Evolutionary conservation across 208 protist species (phyloP), one percentile per base, ranked within the genome.

Genomic region (Trypanosoma brucei): DNA sequence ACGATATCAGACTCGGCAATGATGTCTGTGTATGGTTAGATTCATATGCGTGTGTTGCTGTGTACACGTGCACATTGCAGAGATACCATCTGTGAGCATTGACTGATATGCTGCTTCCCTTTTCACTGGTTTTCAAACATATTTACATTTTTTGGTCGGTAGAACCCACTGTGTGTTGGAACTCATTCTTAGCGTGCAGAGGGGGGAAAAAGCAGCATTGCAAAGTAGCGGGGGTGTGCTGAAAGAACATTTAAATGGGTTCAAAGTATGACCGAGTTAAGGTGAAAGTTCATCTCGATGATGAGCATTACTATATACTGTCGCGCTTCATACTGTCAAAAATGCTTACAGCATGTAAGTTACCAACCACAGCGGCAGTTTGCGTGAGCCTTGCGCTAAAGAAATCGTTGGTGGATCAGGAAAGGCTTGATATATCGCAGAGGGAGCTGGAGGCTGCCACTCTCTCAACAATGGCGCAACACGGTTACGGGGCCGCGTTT

Each of bases 251-350:
- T 22, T 39, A 9, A 4, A 89, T 89, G 83, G 80, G 77, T 33
- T 83, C 80, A 34, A 91, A 85, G 50, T 87, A 84, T 59, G 80
- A 86, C 59, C 72, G 73, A 35, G 68, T 91, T 11, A 85, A 91
- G 68, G 45, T 87, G 7, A 74, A 79, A 61, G 80, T 87, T 35
- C 61, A 75, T 54, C 60, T 91, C 35, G 71, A 39, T 34, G 72
- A 56, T 7, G 65, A 72, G 0, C 74, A 88, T 53, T 84, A 84
- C 54, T 91, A 88, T 67, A 72, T 82, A 14, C 71, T 91, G 2
- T 88, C 80, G 8, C 70, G 81, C 6, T 91, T 86, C 37, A 60
- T 80, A 1, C 67, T 91, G 7, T 86, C 81, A 34, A 77, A 81
- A 36, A 79, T 91, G 76, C 70, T 91, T 35, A 77, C 68, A 39